Percentiles rank a stretch among this genome's conserved stretches.
These are phyloP conservation scores for Populus tomentosa DNA, from an alignment of 441 rosid genomes.

Conservation along the genomic window DNA sequence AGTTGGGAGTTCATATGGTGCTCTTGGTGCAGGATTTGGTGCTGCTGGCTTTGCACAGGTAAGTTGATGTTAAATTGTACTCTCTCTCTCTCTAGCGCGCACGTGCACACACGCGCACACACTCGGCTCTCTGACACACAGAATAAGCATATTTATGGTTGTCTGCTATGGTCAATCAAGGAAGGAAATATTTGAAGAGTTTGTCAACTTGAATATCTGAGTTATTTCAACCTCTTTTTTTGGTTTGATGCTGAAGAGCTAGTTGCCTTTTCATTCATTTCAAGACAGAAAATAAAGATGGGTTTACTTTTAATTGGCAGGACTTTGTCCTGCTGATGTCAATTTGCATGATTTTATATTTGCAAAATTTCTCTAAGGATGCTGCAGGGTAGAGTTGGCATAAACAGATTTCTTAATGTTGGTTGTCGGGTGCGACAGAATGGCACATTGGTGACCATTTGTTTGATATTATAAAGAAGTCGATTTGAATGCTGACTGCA, in stretches of 20 bases:
- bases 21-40: conserved; percentile 66
- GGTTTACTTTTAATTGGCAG: background rate
- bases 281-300: background rate
- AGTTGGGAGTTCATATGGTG: conserved; percentile 61
- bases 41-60: conserved; percentile 74
- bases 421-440: too few relatives aligned
- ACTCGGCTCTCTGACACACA: background rate
- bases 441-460: too few relatives aligned
- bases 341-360: background rate
- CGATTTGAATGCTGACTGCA: background rate
- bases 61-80: conserved; percentile 15
- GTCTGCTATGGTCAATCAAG: background rate
- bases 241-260: background rate
- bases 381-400: background rate
- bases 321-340: background rate
- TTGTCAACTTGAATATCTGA: background rate
- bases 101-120: too few relatives aligned
- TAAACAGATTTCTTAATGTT: background rate
- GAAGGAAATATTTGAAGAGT: background rate
- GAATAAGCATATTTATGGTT: background rate
- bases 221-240: background rate
- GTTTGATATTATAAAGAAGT: too few relatives aligned
- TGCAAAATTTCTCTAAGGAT: background rate
- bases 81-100: too few relatives aligned
- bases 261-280: background rate